Base-by-base conservation (phyloP, 2,329 filamentous ascomycete genomes). In the Pyrenochaeta sp. region DNA sequence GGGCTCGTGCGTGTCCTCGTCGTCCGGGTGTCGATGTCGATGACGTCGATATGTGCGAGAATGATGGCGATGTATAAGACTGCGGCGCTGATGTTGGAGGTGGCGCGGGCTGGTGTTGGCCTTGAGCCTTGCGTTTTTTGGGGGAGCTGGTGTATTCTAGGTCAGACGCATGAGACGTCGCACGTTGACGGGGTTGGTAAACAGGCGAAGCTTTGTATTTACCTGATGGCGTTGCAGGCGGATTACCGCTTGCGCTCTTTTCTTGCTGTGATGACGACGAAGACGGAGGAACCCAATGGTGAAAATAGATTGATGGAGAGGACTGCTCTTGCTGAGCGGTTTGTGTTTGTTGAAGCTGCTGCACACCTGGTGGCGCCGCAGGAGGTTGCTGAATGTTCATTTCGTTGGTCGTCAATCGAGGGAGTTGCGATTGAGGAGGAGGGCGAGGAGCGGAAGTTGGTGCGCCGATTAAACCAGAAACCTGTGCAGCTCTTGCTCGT, bases 231-330 rank as follows among this genome's bases (percentile, higher is more conserved):
- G 87, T 88, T 62, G 82, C 82, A 48, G 88, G 87, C 67, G 88
- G 85, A 61, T 84, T 83, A 44, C 81, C 78, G 67, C 78, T 75
- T 53, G 79, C 74, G 47, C 81, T 55, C 41, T 72, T 68, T 40
- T 77, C 79, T 53, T 78, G 77, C 71, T 88, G 81, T 51, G 84
- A 81, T 51, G 84, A 81, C 15, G 79, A 81, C 9, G 51, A 54
- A 10, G 49, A 52, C 10, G 91, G 91, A 31, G 91, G 91, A 47
- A 93, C 88, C 90, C 91, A 96, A 67, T 96, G 90, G 65, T 96
- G 90, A 68, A 96, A 96, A 71, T 90, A 94, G 34, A 96, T 88
- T 15, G 86, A 88, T 0, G 87, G 85, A 27, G 88, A 89, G 13
- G 84, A 81, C 52, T 86, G 78, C 30, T 82, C 73, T 59, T 85